phyloP scores from a whole-genome alignment of 1,284 basidiomycete genomes.

The Tilletia setariae region DNA sequence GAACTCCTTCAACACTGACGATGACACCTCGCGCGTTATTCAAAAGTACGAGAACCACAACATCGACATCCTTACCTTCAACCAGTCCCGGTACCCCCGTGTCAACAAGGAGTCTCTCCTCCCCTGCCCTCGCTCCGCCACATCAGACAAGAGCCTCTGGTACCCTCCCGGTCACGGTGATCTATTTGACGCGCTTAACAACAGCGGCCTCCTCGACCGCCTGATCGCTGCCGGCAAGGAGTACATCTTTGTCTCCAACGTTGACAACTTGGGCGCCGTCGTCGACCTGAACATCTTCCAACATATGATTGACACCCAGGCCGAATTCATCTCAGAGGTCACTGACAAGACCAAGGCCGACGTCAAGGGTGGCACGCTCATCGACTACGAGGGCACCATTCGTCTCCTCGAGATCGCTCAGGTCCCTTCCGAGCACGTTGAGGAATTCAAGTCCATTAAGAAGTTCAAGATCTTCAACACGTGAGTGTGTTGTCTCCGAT shows the following conservation, averaged over 20 bases:
- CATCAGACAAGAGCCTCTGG: conserved; percentile 93
- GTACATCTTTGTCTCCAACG: conserved; percentile 98
- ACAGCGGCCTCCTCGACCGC: conserved; percentile 94
- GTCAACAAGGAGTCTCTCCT: conserved; percentile 92
- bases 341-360: conserved; percentile 99
- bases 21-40: conserved; percentile 67
- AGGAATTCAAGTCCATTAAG: conserved; percentile 89
- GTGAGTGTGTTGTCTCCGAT: background rate
- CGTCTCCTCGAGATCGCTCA: conserved; percentile 97
- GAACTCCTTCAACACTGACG: conserved; percentile 97
- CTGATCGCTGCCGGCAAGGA: conserved; percentile 93
- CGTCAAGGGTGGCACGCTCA: conserved; percentile 94
- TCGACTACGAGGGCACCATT: conserved; percentile 91
- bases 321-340: conserved; percentile 61
- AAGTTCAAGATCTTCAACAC: conserved; percentile 54
- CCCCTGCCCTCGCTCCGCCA: conserved; percentile 79
- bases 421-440: conserved; percentile 93
- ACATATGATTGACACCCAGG: conserved; percentile 56
- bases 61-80: conserved; percentile 66
- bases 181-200: conserved; percentile 84
- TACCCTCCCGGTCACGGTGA: conserved; percentile 96
- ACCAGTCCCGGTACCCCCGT: conserved; percentile 96
- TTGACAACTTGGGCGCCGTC: conserved; percentile 97
- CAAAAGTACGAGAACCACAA: conserved; percentile 91
- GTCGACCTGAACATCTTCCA: conserved; percentile 67